Evolutionary conservation across 2,329 filamentous ascomycete genomes (phyloP), one percentile per base, ranked within the genome.

Genomic region (Hypomyces rosellus): DNA sequence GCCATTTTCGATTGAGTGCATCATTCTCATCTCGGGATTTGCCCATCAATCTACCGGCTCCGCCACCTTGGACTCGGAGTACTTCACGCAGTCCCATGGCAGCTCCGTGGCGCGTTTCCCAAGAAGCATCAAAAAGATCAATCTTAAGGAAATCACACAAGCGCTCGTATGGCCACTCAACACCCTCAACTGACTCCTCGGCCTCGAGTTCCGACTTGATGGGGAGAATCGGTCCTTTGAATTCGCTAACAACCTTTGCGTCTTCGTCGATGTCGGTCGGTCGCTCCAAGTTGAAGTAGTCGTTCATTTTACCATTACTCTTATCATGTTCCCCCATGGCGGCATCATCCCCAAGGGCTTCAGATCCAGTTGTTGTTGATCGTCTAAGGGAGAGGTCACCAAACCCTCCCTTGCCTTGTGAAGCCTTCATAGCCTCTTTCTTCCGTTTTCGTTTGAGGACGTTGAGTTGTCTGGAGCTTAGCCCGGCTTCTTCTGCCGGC

Each of bases 21-120:
- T 96, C 82, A 63, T 99, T 99, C 60, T 95, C 85, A 25, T 70
- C 62, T 56, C 82, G 80, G 9, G 78, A 77, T 65, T 86, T 92
- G 53, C 83, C 85, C 54, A 78, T 82, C 50, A 82, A 65, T 47
- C 92, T 84, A 36, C 93, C 95, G 51, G 93, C 92, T 50, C 92
- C 93, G 46, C 76, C 81, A 40, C 93, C 93, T 63, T 99, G 93
- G n/a, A 90, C 87, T 54, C 92, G 84, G 46, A 96, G 77, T 15
- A 99, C 83, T 68, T 99, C 93, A 62, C 93, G 82, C 36, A 99
- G 74, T 11, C 89, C 93, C 85, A 99, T 93, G 13, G 93, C 91
- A 50, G 95, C 93, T 61, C 93, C 93, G 66, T 99, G 93, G 14
- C 93, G 86, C 7, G 91, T 90, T 68, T 99, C 93, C 95, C 93